Evolutionary conservation across 2,329 filamentous ascomycete species (phyloP), one percentile per base, ranked within the genome.

Genomic region (Fusarium agapanthi): DNA sequence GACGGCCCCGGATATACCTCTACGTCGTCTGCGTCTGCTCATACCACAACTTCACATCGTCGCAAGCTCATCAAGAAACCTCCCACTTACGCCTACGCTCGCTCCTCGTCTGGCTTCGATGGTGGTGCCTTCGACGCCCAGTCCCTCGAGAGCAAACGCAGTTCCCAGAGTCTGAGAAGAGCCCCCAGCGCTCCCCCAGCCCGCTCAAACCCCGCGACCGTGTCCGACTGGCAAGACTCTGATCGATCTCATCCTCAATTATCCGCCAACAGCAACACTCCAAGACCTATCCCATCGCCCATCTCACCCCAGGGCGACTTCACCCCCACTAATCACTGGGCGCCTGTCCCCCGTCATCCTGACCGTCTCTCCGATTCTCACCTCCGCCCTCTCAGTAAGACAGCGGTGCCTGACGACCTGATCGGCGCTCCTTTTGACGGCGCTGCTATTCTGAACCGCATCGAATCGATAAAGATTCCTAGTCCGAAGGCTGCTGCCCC

Each of bases 381-480:
- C 53, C 72, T 71, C 50, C 73, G 72, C 48, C 76, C 74, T 45
- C 72, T 70, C 67, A 73, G 62, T 67, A 77, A 79, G 61, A 66
- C 73, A 37, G 72, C 37, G 32, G 64, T 72, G 61, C 70, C 88
- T 61, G 88, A 90, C 80, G 89, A 91, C 74, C 83, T 91, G 66
- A 85, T 91, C 81, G 89, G 89, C 76, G 88, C 89, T 72, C 89
- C 89, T 47, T 91, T 91, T 80, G 89, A 91, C 88, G 86, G 88
- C 76, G 87, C 85, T 63, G 86, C 87, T 73, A 90, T 91, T 75
- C 83, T 91, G 76, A 87, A 86, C 79, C 88, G 88, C 75, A 84
- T 91, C 77, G 88, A 90, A 76, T 86, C 86, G 66, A 85, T 84
- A 61, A 85, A 86, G 63, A 80, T 75, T 76, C 70, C 80, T 69